Evolutionary conservation across 2,329 filamentous ascomycete species (phyloP).

Genomic region (Diaporthe sp.): DNA sequence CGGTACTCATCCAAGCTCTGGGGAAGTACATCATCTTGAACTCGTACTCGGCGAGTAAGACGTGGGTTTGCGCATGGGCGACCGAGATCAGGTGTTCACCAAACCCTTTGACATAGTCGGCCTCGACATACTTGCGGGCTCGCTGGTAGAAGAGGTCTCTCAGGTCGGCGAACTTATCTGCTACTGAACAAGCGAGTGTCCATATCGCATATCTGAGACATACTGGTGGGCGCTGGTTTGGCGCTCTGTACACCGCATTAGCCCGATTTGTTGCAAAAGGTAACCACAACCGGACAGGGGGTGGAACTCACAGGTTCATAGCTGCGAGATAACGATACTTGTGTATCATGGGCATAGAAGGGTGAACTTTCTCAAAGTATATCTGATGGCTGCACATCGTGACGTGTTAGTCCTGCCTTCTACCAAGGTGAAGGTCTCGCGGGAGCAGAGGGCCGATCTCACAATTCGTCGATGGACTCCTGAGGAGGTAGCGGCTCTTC

Average conservation of each 20-base stretch:
- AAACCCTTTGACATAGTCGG: slow-evolving; percentile 91
- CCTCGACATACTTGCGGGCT: slow-evolving; percentile 89
- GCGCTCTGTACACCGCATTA: slow-evolving; percentile 66
- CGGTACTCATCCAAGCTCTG: slow-evolving; percentile 93
- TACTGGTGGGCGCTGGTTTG: slow-evolving; percentile 86
- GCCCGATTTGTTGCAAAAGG: background rate
- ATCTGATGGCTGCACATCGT: slow-evolving; percentile 74
- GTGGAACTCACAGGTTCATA: slow-evolving; percentile 78
- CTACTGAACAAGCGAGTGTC: slow-evolving; percentile 89
- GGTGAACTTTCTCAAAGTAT: slow-evolving; percentile 92
- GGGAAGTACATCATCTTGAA: slow-evolving; percentile 99
- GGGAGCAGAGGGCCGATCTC: slow-evolving; percentile 41
- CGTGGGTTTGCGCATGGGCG: slow-evolving; percentile 88
- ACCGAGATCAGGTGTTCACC: slow-evolving; percentile 91
- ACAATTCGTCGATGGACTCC: slow-evolving; percentile 85
- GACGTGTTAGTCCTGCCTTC: background rate
- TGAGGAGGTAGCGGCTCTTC: slow-evolving; percentile 72
- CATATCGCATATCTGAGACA: slow-evolving; percentile 95
- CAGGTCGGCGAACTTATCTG: slow-evolving; percentile 83
- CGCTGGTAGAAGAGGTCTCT: slow-evolving; percentile 93
- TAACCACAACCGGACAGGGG: background rate
- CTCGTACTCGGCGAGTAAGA: slow-evolving; percentile 85
- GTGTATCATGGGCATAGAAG: slow-evolving; percentile 90
- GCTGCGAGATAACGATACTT: slow-evolving; percentile 88
- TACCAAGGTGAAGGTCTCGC: background rate